A percentile compares a stretch with the other conserved stretches of the same genome.
Evolutionary conservation across 2,329 filamentous ascomycete species (phyloP).

Genomic region (Colletotrichum sp.): DNA sequence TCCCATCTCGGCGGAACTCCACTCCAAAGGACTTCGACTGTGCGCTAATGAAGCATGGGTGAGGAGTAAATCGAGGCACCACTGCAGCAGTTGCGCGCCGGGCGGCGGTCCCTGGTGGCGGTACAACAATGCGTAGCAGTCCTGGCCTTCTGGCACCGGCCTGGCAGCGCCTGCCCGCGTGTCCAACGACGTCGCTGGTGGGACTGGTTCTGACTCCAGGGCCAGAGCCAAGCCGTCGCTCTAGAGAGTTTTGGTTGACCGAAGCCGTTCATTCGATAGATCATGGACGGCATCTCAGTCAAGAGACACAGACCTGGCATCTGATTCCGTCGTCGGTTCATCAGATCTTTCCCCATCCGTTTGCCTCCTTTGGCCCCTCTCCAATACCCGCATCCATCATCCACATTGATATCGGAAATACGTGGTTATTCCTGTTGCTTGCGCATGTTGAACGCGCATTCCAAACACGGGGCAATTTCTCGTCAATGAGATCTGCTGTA

Average conservation of each 20-base stretch:
- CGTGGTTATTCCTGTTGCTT: not conserved
- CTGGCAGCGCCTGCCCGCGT: constrained; percentile 11
- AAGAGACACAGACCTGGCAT: not conserved
- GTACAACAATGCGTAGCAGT: not conserved
- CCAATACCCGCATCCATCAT: not conserved
- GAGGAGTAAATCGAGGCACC: constrained; percentile 8
- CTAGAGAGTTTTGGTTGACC: not conserved
- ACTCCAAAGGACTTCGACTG: not conserved
- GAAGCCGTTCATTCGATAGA: not conserved
- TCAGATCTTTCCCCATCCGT: constrained; percentile 17
- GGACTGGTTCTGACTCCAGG: not conserved
- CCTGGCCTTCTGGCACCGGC: not conserved
- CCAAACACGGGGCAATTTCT: not conserved
- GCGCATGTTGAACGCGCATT: not conserved
- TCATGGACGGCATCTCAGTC: not conserved
- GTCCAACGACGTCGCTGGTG: constrained; percentile 15
- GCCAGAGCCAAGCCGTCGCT: not conserved
- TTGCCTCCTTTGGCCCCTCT: not conserved
- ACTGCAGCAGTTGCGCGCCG: not conserved
- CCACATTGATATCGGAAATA: not conserved
- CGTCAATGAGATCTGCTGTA: not conserved
- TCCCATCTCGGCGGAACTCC: constrained; percentile 20
- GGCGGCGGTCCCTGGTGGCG: constrained; percentile 2
- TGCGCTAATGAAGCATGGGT: constrained; percentile 3
- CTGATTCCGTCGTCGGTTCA: constrained; percentile 5